Conservation (phyloP, 2,329 filamentous ascomycete genomes). For the Pseudocercospora eumusae region DNA sequence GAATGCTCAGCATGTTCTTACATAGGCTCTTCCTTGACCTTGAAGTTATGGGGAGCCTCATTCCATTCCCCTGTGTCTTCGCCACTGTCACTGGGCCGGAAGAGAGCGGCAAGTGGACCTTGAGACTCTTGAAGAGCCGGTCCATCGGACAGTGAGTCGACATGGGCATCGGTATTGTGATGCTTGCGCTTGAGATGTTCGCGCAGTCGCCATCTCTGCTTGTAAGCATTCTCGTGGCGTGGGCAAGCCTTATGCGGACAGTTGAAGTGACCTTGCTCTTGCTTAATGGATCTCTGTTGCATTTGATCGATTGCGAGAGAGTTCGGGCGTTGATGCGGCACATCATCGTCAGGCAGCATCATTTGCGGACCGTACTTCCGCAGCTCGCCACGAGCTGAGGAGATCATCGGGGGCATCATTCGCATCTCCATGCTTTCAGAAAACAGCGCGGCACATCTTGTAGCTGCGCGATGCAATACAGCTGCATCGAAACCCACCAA, state of each 20-base stretch:
- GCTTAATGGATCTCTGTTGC: not conserved
- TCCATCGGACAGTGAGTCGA: not conserved
- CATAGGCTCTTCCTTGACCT: not conserved
- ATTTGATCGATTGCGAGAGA: not conserved
- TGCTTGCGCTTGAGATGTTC: conserved; percentile 40
- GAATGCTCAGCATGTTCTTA: not conserved
- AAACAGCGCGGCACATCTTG: conserved; percentile 76
- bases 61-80: not conserved
- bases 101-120: not conserved
- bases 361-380: conserved; percentile 41
- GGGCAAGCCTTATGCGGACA: conserved; percentile 36
- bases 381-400: conserved; percentile 29
- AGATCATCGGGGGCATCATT: conserved; percentile 20
- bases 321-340: not conserved
- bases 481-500: conserved; percentile 67
- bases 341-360: conserved; percentile 26
- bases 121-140: too few species aligned
- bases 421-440: conserved; percentile 62
- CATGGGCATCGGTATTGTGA: conserved; percentile 25
- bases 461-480: conserved; percentile 68
- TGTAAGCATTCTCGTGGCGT: conserved; percentile 32
- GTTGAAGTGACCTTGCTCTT: not conserved
- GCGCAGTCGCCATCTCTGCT: conserved; percentile 35
- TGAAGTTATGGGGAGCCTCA: too few species aligned
- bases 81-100: not conserved